These are phyloP conservation scores for Fusarium nanum DNA, from an alignment of 2,329 filamentous ascomycete genomes.

Conservation along the genomic window DNA sequence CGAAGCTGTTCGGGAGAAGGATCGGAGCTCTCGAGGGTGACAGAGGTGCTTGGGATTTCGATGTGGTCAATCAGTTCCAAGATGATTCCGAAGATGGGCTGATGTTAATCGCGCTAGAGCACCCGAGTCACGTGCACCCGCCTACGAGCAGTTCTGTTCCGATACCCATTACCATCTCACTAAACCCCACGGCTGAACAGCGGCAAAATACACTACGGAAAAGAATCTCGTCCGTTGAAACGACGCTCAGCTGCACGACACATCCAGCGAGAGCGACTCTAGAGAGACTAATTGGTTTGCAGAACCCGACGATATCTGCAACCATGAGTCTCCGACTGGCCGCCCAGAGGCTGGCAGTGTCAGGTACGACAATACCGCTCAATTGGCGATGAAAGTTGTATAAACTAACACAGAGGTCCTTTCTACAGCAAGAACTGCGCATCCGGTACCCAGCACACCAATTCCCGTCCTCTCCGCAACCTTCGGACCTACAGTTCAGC, in stretches of 20 bases:
- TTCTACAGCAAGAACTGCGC: slow-evolving; percentile 40
- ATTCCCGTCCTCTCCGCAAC: slow-evolving; percentile 31
- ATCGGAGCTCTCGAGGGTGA: slow-evolving; percentile 38
- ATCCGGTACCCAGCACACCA: slow-evolving; percentile 32
- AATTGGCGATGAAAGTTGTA: slow-evolving; percentile 33
- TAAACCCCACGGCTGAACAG: slow-evolving; percentile 40
- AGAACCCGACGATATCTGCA: slow-evolving; percentile 34
- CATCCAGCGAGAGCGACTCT: slow-evolving; percentile 29
- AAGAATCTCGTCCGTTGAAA: slow-evolving; percentile 44
- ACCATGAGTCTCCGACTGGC: slow-evolving; percentile 75
- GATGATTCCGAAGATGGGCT: slow-evolving; percentile 48
- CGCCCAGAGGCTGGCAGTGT: slow-evolving; percentile 68
- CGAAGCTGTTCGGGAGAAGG: slow-evolving; percentile 38
- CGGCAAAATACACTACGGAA: slow-evolving; percentile 38
- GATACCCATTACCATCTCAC: neutral
- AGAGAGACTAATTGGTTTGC: slow-evolving; percentile 40
- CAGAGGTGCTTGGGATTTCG: slow-evolving; percentile 37
- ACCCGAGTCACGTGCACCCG: slow-evolving; percentile 36
- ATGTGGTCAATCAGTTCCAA: slow-evolving; percentile 44
- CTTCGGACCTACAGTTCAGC: slow-evolving; percentile 42
- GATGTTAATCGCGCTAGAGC: slow-evolving; percentile 53
- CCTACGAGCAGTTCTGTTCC: slow-evolving; percentile 16
- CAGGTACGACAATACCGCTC: slow-evolving; percentile 61
- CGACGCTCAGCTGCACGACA: slow-evolving; percentile 24
- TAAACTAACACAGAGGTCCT: slow-evolving; percentile 27